phyloP scores from a whole-genome alignment of 2,329 filamentous ascomycete genomes.

The Fusarium duplospermum region DNA sequence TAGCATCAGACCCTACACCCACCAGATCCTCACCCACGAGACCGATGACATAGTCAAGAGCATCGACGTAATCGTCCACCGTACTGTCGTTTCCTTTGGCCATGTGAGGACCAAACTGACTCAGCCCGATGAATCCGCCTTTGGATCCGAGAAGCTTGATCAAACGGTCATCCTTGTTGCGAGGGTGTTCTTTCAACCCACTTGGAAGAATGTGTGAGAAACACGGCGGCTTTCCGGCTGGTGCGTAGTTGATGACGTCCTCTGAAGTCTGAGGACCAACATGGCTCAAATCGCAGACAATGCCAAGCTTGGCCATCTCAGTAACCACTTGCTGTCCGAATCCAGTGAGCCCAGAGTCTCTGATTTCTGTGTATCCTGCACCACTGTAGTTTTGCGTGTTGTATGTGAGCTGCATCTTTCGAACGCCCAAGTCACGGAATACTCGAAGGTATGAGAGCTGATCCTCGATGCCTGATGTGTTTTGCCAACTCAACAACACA shows the following conservation, averaged over 20 bases:
- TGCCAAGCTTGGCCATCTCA: constrained; percentile 51
- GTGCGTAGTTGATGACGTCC: constrained; percentile 51
- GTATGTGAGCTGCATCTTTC: constrained; percentile 57
- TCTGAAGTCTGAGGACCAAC: constrained; percentile 49
- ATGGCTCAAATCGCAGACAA: constrained; percentile 51
- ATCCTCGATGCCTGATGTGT: constrained; percentile 56
- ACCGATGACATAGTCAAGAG: constrained; percentile 52
- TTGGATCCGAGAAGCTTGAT: constrained; percentile 51
- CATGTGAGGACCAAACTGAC: constrained; percentile 55
- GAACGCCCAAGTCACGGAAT: constrained; percentile 54
- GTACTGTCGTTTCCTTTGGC: constrained; percentile 54
- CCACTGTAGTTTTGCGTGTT: constrained; percentile 57
- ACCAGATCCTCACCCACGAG: constrained; percentile 52
- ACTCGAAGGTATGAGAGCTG: constrained; percentile 52
- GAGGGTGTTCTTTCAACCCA: constrained; percentile 50
- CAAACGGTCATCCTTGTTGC: constrained; percentile 53
- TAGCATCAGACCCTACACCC: constrained; percentile 53
- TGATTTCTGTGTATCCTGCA: constrained; percentile 52
- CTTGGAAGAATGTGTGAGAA: constrained; percentile 53
- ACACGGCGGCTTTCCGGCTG: constrained; percentile 52
- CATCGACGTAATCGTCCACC: constrained; percentile 55
- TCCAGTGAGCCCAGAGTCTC: constrained; percentile 51
- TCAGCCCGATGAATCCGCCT: constrained; percentile 53
- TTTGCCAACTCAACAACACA: constrained; percentile 55
- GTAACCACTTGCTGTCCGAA: constrained; percentile 49